phyloP scores from a whole-genome alignment of 2,329 filamentous ascomycete species.

The Curvularia sp. region DNA sequence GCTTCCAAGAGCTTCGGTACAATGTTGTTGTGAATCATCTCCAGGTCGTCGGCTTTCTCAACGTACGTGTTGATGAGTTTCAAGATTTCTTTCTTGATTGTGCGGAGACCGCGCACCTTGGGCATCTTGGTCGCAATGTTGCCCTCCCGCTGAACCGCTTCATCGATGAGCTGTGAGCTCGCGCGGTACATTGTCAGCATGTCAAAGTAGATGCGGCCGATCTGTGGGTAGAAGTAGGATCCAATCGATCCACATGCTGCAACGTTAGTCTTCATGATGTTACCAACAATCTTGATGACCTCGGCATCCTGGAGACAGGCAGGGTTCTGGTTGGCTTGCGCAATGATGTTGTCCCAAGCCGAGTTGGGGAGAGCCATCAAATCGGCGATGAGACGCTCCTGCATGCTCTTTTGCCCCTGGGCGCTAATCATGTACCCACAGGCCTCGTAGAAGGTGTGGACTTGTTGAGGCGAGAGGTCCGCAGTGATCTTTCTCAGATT shows the following conservation, averaged over 20 bases:
- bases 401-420: slow-evolving; percentile 91
- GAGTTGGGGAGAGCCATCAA: slow-evolving; percentile 92
- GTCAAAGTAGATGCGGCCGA: slow-evolving; percentile 95
- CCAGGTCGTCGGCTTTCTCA: slow-evolving; percentile 94
- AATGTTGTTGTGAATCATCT: slow-evolving; percentile 91
- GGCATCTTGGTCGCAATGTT: slow-evolving; percentile 97
- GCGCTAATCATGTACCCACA: slow-evolving; percentile 99
- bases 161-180: slow-evolving; percentile 94
- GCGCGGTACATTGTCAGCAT: slow-evolving; percentile 99
- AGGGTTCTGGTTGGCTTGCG: slow-evolving; percentile 82
- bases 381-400: slow-evolving; percentile 88
- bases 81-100: slow-evolving; percentile 98
- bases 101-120: slow-evolving; percentile 90
- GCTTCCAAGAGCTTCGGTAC: slow-evolving; percentile 95
- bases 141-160: slow-evolving; percentile 87
- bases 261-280: slow-evolving; percentile 99
- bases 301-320: slow-evolving; percentile 88
- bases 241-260: slow-evolving; percentile 98
- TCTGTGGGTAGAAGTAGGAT: slow-evolving; percentile 96
- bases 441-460: slow-evolving; percentile 98
- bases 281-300: slow-evolving; percentile 97
- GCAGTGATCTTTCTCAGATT: slow-evolving; percentile 95
- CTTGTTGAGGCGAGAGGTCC: slow-evolving; percentile 93
- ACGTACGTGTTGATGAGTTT: slow-evolving; percentile 99
- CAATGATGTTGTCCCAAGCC: slow-evolving; percentile 96